Base-by-base conservation (phyloP, 2,329 filamentous ascomycete species). In the Beauveria sp. region DNA sequence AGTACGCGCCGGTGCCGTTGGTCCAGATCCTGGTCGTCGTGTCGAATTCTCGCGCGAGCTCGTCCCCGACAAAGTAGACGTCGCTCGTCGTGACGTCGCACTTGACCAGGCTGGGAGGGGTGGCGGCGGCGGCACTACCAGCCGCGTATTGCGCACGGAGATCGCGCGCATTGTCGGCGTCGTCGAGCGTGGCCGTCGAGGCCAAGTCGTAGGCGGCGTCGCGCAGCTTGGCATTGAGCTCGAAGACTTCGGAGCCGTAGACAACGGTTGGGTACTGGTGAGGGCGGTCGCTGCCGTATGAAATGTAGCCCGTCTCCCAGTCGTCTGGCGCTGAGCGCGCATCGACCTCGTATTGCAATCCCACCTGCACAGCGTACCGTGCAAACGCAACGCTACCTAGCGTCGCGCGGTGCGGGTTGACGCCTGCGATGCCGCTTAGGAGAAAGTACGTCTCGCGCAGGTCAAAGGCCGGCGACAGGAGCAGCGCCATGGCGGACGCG, bases 271-370 rank as follows among this genome's bases (percentile, higher is more conserved):
- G 86, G 64, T 86, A 87, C 51, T 84, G 70, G 50, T 79, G 71
- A 0, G 87, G 85, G 6, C 69, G 66, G 26, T 77, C 70, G 24
- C 80, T 77, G 18, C 86, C 88, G 67, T 84, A 85, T 1, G 86
- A 81, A 34, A 91, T 78, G 70, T 91, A 91, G 5, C 88, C 87
- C 0, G 86, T 88, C 1, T 80, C 75, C 73, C 81, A 90, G 70
- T 85, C 86, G 2, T 69, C 68, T 0, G 87, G 86, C 40, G 90
- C 82, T 63, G 90, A 87, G 40, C 88, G 82, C 1, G 82, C 75
- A 66, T 91, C 88, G 63, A 92, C 83, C 71, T 92, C 89, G 65
- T 91, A 89, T 71, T 92, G 88, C 58, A 91, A 76, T 0, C 85
- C 88, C 3, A 91, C 87, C 69, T 92, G 89, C 5, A 92, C 80